Conservation (phyloP, 164 flowering plant genomes). For the Taxillus chinensis region DNA sequence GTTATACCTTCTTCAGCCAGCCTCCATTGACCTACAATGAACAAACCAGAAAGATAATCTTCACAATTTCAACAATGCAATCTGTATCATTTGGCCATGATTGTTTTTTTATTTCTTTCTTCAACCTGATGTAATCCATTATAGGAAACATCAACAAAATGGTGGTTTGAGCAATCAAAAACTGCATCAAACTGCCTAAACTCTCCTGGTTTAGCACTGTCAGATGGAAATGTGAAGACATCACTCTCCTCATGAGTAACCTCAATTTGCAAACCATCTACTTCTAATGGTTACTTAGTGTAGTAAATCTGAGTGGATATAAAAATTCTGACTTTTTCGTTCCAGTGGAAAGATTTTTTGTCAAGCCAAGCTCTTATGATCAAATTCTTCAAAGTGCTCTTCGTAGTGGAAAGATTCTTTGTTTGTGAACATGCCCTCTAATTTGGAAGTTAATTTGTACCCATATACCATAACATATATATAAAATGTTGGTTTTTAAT, state of each 20-base stretch:
- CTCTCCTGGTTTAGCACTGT: slow-evolving; percentile 10
- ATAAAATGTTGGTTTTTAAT: too few species aligned
- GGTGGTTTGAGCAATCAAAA: slow-evolving; percentile 59
- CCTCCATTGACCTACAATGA: slow-evolving; percentile 39
- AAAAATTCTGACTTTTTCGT: slow-evolving; percentile 34
- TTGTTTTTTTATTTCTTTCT: slow-evolving; percentile 1
- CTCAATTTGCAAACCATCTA: slow-evolving; percentile 17
- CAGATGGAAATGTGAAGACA: slow-evolving; percentile 5
- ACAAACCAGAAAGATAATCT: neutral
- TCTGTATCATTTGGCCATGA: neutral
- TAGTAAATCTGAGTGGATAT: slow-evolving; percentile 10
- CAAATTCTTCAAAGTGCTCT: slow-evolving; percentile 27
- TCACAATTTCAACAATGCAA: neutral
- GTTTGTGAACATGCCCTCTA: too few species aligned
- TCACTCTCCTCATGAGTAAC: slow-evolving; percentile 14
- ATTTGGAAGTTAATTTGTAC: too few species aligned
- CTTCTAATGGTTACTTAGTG: slow-evolving; percentile 9
- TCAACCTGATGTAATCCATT: slow-evolving; percentile 50
- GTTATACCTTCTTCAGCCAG: slow-evolving; percentile 85
- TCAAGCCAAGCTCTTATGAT: slow-evolving; percentile 21
- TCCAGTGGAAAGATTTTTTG: slow-evolving; percentile 17
- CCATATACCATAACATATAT: too few species aligned
- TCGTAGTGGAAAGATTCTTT: too few species aligned
- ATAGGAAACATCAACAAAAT: slow-evolving; percentile 37
- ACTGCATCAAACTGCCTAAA: slow-evolving; percentile 70